These are phyloP conservation scores for Ascomycota sp. DNA, from an alignment of 2,329 filamentous ascomycete genomes.

Conservation along the genomic window DNA sequence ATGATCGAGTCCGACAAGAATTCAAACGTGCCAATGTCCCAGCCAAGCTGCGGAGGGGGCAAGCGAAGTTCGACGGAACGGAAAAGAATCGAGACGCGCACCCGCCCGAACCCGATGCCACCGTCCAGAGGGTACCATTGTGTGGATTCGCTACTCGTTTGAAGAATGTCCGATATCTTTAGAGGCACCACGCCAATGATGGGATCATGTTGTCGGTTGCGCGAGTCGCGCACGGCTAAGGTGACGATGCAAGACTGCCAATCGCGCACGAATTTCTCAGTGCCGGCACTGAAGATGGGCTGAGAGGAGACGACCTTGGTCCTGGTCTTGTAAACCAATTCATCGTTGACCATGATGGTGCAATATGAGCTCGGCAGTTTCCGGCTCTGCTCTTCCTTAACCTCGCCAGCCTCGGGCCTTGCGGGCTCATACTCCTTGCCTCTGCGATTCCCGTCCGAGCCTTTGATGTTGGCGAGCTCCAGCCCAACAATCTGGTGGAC, in stretches of 20 bases:
- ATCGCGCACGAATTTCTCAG: conserved; percentile 50
- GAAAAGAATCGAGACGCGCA: conserved; percentile 53
- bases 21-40: conserved; percentile 53
- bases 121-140: conserved; percentile 47
- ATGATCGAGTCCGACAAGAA: conserved; percentile 55
- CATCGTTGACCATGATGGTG: conserved; percentile 56
- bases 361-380: conserved; percentile 81
- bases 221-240: conserved; percentile 44
- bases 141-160: conserved; percentile 42
- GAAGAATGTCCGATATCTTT: conserved; percentile 39
- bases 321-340: conserved; percentile 46
- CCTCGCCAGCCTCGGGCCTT: conserved; percentile 36
- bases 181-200: conserved; percentile 52
- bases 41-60: conserved; percentile 38
- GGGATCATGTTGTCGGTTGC: conserved; percentile 49
- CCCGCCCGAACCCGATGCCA: conserved; percentile 51
- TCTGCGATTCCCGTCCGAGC: conserved; percentile 60
- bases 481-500: conserved; percentile 92
- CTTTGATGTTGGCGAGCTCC: conserved; percentile 78
- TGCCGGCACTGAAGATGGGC: conserved; percentile 61
- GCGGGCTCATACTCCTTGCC: conserved; percentile 80
- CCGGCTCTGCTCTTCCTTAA: conserved; percentile 64
- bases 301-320: conserved; percentile 63
- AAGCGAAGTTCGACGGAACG: conserved; percentile 44
- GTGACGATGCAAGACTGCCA: conserved; percentile 48